Evolutionary conservation across 1,284 basidiomycete genomes (phyloP).

Genomic region (Apiotrichum brassicae): DNA sequence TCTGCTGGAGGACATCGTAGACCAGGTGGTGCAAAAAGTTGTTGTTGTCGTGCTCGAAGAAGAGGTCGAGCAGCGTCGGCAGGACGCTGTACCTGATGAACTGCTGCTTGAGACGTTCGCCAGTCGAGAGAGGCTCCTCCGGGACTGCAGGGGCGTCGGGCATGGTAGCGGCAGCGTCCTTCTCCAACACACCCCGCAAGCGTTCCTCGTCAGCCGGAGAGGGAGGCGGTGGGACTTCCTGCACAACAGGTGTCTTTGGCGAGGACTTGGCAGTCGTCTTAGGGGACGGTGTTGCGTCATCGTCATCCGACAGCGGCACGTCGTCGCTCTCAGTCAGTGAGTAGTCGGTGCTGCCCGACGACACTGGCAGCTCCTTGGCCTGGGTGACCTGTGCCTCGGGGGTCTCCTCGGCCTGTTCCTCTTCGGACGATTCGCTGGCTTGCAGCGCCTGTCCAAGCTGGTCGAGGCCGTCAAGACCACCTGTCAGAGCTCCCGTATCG

Average conservation of each 20-base stretch:
- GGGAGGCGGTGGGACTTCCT: conserved; percentile 29
- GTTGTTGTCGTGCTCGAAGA: conserved; percentile 96
- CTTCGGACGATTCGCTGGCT: conserved; percentile 46
- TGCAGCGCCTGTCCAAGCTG: conserved; percentile 72
- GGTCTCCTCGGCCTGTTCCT: conserved; percentile 14
- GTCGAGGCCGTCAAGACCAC: conserved; percentile 72
- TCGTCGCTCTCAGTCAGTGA: conserved; percentile 59
- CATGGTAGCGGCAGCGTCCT: conserved; percentile 10
- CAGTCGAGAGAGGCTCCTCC: conserved; percentile 43
- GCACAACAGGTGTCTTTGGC: not conserved
- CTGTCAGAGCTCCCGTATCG: conserved; percentile 67
- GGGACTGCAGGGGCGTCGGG: not conserved
- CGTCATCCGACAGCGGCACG: conserved; percentile 60
- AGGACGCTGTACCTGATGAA: conserved; percentile 68
- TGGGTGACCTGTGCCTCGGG: conserved; percentile 57
- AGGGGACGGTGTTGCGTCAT: conserved; percentile 52
- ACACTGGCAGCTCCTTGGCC: conserved; percentile 65
- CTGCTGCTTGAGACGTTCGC: conserved; percentile 69
- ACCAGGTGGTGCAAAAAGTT: conserved; percentile 97
- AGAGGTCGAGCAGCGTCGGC: conserved; percentile 71
- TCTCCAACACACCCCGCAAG: conserved; percentile 34
- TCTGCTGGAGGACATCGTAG: conserved; percentile 93
- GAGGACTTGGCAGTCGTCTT: not conserved
- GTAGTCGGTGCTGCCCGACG: conserved; percentile 44
- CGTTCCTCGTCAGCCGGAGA: conserved; percentile 34